A percentile compares a stretch with the other conserved stretches of the same genome.
Evolutionary conservation across 1,284 basidiomycete genomes (phyloP).

Genomic region (Heliocybe sulcata): DNA sequence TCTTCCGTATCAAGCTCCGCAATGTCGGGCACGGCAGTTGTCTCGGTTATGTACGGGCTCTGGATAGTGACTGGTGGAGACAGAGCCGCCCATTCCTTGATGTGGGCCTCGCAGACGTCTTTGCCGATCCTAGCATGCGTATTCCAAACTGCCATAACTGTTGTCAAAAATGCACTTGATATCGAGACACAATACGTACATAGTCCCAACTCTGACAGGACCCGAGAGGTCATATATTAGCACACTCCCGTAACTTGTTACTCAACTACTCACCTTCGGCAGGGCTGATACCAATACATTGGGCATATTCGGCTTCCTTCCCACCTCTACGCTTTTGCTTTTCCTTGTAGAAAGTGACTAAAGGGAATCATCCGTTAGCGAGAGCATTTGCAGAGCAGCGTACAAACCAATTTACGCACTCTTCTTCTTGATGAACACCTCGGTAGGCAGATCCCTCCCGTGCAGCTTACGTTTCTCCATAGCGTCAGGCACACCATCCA

Average conservation of each 20-base stretch:
- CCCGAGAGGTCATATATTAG: not conserved
- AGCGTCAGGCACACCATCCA: conserved; percentile 53
- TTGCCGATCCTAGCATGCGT: conserved; percentile 50
- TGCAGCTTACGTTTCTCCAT: conserved; percentile 56
- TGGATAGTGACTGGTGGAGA: conserved; percentile 35
- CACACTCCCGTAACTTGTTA: not conserved
- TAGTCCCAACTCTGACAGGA: conserved; percentile 53
- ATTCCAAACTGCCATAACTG: conserved; percentile 59
- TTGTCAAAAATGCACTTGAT: not conserved
- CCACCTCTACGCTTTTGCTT: conserved; percentile 53
- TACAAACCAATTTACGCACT: conserved; percentile 23
- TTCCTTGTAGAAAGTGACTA: conserved; percentile 67
- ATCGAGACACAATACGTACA: conserved; percentile 32
- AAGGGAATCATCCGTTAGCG: not conserved
- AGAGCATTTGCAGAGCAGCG: not conserved
- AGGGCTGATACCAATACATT: conserved; percentile 54
- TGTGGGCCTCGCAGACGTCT: conserved; percentile 46
- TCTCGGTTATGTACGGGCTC: conserved; percentile 18
- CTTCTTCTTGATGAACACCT: conserved; percentile 70
- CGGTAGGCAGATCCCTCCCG: conserved; percentile 64
- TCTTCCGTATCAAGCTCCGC: conserved; percentile 57
- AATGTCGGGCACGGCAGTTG: not conserved
- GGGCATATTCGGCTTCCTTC: conserved; percentile 38
- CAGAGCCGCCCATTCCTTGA: conserved; percentile 39
- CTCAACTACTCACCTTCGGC: conserved; percentile 47